These are phyloP conservation scores for Entomortierella parvispora DNA, from an alignment of 192 early-diverging fungal species.

Conservation along the genomic window DNA sequence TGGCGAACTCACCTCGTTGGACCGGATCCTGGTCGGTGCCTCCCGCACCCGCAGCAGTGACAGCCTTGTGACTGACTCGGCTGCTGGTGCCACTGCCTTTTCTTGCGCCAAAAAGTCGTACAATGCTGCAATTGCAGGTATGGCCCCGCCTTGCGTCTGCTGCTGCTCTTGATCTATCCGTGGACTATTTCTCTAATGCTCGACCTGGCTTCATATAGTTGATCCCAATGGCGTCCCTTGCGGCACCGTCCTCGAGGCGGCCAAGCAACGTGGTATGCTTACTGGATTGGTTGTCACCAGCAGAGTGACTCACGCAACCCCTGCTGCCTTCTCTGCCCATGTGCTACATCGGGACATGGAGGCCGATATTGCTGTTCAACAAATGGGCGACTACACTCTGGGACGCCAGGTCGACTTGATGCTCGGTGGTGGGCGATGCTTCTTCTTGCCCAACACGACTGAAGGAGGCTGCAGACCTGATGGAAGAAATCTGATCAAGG, in stretches of 20 bases:
- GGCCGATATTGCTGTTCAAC: slow-evolving; percentile 87
- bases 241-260: slow-evolving; percentile 94
- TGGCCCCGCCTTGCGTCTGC: too few species aligned
- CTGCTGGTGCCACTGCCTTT: slow-evolving; percentile 97
- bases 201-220: slow-evolving; percentile 37
- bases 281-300: slow-evolving; percentile 95
- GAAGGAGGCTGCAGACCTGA: slow-evolving; percentile 81
- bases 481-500: slow-evolving; percentile 70
- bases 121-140: slow-evolving; percentile 92
- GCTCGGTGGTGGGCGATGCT: slow-evolving; percentile 92
- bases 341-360: slow-evolving; percentile 81
- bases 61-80: slow-evolving; percentile 93
- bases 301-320: slow-evolving; percentile 94
- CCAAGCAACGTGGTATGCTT: slow-evolving; percentile 80
- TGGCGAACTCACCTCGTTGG: slow-evolving; percentile 60
- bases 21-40: slow-evolving; percentile 84
- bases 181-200: too few species aligned
- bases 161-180: background rate
- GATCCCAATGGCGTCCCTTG: slow-evolving; percentile 76
- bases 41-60: slow-evolving; percentile 86
- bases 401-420: slow-evolving; percentile 84
- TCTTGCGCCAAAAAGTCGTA: slow-evolving; percentile 91
- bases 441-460: slow-evolving; percentile 78
- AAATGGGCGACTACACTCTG: slow-evolving; percentile 90
- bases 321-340: slow-evolving; percentile 85